Evolutionary conservation across 2,329 filamentous ascomycete species (phyloP).

Genomic region (Proliferodiscus dingleyae): DNA sequence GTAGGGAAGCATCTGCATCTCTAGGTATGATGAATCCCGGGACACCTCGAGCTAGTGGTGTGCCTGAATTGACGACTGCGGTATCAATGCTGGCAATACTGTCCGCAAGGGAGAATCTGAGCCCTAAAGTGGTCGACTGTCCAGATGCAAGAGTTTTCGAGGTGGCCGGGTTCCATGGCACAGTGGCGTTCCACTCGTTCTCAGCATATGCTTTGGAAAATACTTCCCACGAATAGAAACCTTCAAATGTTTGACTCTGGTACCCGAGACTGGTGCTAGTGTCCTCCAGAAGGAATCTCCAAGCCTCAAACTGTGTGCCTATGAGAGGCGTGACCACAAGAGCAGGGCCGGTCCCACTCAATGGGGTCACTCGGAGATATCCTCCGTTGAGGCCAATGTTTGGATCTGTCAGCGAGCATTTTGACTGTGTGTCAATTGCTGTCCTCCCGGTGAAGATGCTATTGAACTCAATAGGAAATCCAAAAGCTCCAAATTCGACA

Average conservation of each 20-base stretch:
- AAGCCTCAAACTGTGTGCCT: conserved; percentile 49
- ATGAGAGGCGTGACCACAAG: conserved; percentile 50
- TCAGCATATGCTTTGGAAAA: conserved; percentile 50
- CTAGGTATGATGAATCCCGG: conserved; percentile 50
- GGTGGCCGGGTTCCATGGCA: conserved; percentile 52
- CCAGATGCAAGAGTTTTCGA: conserved; percentile 42
- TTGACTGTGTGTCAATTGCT: conserved; percentile 42
- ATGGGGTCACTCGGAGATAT: conserved; percentile 48
- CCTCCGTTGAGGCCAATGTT: conserved; percentile 57
- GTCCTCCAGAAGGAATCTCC: conserved; percentile 46
- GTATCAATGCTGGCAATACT: conserved; percentile 45
- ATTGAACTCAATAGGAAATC: conserved; percentile 57
- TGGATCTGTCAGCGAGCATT: conserved; percentile 53
- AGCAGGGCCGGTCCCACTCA: conserved; percentile 47
- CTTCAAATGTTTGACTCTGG: conserved; percentile 52
- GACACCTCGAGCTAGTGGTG: conserved; percentile 46
- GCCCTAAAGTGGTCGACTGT: conserved; percentile 42
- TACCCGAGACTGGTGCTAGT: conserved; percentile 39
- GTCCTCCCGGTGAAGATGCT: conserved; percentile 53
- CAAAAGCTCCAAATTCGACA: conserved; percentile 52
- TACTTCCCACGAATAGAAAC: conserved; percentile 56
- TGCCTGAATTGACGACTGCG: conserved; percentile 38
- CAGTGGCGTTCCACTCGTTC: conserved; percentile 46
- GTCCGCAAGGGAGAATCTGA: conserved; percentile 46
- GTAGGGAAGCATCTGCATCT: conserved; percentile 42